Base-by-base conservation (phyloP, 306 rosid species). In the Cucumis cinereus region DNA sequence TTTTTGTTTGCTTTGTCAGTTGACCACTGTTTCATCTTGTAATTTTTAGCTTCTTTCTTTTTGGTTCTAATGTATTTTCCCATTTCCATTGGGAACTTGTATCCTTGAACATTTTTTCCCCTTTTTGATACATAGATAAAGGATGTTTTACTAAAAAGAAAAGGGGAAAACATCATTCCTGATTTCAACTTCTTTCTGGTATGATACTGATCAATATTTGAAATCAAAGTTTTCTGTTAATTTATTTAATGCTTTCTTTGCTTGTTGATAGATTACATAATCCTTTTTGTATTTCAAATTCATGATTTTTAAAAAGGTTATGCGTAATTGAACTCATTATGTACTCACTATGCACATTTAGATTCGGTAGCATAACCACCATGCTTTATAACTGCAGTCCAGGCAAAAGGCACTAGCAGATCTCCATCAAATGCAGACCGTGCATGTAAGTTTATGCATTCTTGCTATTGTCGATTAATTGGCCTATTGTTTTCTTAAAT, bases 391-490 rank as follows among this genome's bases (percentile, higher is more conserved):
- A 62, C 78, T 82, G 79, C 92, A 93, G 97, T 91, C 98, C n/a
- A 89, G 98, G 90, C 97, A 90, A 74, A 93, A 93, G 79, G 97
- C 98, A 78, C 87, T 93, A 36, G 87, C 93, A 55, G 98, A 93
- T 84, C 88, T 93, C 59, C 91, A 86, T 73, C 98, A 89, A 81
- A 90, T 91, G 98, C 98, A 93, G 53, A 83, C 84, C 64, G 93
- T 91, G 64, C 87, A 90, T 76, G 98, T 91, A 85, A 84, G 97
- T 82, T 47, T 2, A 75, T 59, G 54, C 52, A 35, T 20, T 58
- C 47, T 53, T 59, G 49, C 35, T 23, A 59, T 69, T 72, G 79
- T 73, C n/a, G 38, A 53, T 64, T 73, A n/a, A 36, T 73, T 38
- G 55, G 22, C 16, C 33, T 74, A 74, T 72, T 60, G 8, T 74